Evolutionary conservation across 495 filamentous ascomycete species (phyloP), one percentile per base, ranked within the genome.

Genomic region (Daldinia bambusicola): DNA sequence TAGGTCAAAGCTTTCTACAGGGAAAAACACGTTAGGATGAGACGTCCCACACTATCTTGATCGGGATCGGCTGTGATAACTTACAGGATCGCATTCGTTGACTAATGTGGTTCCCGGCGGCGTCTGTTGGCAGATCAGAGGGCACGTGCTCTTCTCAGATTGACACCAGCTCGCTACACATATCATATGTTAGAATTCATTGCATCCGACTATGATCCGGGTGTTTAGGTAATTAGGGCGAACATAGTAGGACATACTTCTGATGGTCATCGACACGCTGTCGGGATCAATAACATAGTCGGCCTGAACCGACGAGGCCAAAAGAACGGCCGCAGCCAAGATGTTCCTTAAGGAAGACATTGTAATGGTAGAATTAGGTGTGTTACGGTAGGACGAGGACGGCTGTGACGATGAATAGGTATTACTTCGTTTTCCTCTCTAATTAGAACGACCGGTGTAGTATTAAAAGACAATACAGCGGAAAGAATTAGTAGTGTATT

Each of bases 111-210:
- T 67, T 41, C 83, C 84, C 10, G 83, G 79, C 12, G 87, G 75
- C 30, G 87, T 76, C 73, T 97, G 91, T 43, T 90, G 81, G 82
- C 94, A 97, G 74, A 97, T 88, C 61, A 93, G 82, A 6, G 92
- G 92, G 77, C 93, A 96, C 55, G 86, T 80, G 51, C 86, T 85
- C 55, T 78, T 83, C 77, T 96, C 90, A 63, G 85, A 80, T 14
- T 77, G 63, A 78, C 93, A 96, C 93, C 93, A 96, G 43, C 80
- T 79, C 37, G 84, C 90, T 92, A 75, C 12, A 60, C 30, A 48
- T 57, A 48, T 57, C 36, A 31, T 26, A 26, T 5, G 69, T 79
- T 77, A 82, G 78, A 32, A 61, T 55, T 55, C 61, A 60, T 53
- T 40, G 4, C 50, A 36, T 20, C 30, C 26, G 26, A 26, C 26